Conservation (phyloP, 176 grass and related monocot species). For the Elymus sibiricus region DNA sequence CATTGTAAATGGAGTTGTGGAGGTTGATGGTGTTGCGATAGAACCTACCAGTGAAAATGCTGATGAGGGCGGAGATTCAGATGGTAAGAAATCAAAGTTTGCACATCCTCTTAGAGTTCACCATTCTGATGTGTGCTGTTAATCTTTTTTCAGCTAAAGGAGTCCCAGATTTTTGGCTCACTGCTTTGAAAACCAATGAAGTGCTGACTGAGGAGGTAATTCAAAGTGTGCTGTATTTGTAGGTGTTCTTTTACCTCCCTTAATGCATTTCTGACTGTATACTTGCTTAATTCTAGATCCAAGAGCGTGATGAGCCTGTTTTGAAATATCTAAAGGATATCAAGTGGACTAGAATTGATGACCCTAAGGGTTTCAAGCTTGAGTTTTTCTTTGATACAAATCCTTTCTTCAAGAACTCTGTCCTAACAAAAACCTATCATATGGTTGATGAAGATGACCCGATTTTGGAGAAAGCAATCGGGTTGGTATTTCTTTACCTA, state of each 20-base stretch:
- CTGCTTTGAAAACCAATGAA: constrained; percentile 87
- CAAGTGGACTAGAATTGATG: constrained; percentile 68
- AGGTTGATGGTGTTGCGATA: constrained; percentile 60
- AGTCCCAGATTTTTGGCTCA: constrained; percentile 94
- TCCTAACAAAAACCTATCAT: constrained; percentile 85
- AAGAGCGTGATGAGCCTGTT: constrained; percentile 67
- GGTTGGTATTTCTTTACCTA: constrained; percentile 33
- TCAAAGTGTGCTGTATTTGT: background rate
- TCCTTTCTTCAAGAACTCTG: constrained; percentile 91
- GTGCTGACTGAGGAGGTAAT: constrained; percentile 72
- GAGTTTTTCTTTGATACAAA: constrained; percentile 89
- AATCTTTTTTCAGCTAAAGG: constrained; percentile 55
- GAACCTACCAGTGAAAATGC: constrained; percentile 43
- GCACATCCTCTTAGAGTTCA: background rate
- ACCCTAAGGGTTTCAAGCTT: constrained; percentile 90
- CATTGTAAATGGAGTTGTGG: constrained; percentile 84
- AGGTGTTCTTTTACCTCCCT: background rate
- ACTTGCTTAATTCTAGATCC: constrained; percentile 53
- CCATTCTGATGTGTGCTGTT: constrained; percentile 22
- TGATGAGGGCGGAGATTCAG: constrained; percentile 40
- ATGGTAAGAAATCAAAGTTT: constrained; percentile 26
- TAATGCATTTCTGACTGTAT: background rate
- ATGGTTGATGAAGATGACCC: constrained; percentile 95
- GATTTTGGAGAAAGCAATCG: constrained; percentile 87
- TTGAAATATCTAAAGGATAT: constrained; percentile 93